These are phyloP conservation scores for Mucor circinelloides DNA, from an alignment of 371 early-diverging fungal species.

Conservation along the genomic window DNA sequence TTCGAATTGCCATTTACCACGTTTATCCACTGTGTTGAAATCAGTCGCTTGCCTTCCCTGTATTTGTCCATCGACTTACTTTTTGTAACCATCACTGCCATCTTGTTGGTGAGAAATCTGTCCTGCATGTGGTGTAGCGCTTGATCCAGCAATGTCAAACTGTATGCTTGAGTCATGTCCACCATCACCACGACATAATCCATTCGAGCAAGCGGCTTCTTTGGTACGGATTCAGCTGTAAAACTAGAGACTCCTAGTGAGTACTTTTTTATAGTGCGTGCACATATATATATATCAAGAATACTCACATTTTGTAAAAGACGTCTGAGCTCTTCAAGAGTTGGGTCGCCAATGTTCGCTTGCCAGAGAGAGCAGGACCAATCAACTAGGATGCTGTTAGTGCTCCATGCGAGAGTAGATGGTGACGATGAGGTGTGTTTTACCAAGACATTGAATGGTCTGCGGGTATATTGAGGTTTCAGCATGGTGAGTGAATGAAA, in stretches of 20 bases:
- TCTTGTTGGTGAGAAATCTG: conserved; percentile 22
- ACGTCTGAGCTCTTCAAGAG: conserved; percentile 25
- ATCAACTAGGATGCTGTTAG: conserved; percentile 24
- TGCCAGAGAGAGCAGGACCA: conserved; percentile 35
- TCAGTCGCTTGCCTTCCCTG: neutral
- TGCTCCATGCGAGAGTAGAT: neutral
- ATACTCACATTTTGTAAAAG: conserved; percentile 36
- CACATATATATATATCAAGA: too few species aligned
- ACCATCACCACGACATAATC: conserved; percentile 36
- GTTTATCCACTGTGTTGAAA: conserved; percentile 27
- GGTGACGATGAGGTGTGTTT: neutral
- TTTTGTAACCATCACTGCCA: conserved; percentile 37
- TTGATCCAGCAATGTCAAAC: conserved; percentile 15
- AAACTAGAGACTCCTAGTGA: conserved; percentile 11
- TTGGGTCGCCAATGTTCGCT: conserved; percentile 33
- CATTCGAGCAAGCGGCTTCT: conserved; percentile 5
- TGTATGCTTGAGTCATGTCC: conserved; percentile 33
- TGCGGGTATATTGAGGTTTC: conserved; percentile 36
- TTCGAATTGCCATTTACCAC: conserved; percentile 15
- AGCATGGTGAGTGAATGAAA: conserved; percentile 19
- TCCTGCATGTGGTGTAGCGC: conserved; percentile 15
- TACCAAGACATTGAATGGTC: conserved; percentile 39
- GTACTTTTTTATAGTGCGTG: neutral
- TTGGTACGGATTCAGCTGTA: conserved; percentile 23
- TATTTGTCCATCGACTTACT: conserved; percentile 4